Evolutionary conservation across 805 yeast genomes (phyloP).

Genomic region (Wickerhamomyces sydowiorum): DNA sequence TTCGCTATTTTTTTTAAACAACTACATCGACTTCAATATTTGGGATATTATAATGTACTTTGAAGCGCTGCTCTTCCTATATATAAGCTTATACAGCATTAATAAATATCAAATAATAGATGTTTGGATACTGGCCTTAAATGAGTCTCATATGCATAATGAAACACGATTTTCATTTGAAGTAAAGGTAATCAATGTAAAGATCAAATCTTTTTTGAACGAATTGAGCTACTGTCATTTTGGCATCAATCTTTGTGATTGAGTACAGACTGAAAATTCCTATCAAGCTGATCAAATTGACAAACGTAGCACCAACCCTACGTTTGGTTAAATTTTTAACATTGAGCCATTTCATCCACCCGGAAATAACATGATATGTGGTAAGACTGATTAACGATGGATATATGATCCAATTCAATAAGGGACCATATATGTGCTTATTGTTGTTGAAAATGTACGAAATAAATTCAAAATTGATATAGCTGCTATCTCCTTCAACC

Average conservation of each 20-base stretch:
- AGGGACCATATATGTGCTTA: constrained; percentile 24
- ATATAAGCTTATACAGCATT: no score
- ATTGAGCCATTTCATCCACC: constrained; percentile 41
- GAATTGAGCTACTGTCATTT: constrained; percentile 8
- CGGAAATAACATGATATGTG: constrained; percentile 51
- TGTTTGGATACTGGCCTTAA: no score
- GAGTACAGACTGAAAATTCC: constrained; percentile 32
- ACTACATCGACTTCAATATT: no score
- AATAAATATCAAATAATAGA: no score
- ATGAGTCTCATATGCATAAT: no score
- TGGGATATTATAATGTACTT: no score
- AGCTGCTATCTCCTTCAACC: constrained; percentile 61
- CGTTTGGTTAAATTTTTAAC: constrained; percentile 35
- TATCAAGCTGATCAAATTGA: constrained; percentile 29
- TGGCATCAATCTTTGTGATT: constrained; percentile 6
- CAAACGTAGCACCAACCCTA: constrained; percentile 36
- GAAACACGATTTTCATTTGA: not conserved
- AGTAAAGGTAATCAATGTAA: constrained; percentile 12
- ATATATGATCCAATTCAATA: constrained; percentile 26
- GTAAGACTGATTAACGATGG: constrained; percentile 30
- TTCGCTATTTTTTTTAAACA: no score
- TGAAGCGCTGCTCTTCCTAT: no score
- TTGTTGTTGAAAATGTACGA: constrained; percentile 29
- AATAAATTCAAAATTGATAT: constrained; percentile 47
- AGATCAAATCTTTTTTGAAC: constrained; percentile 12